phyloP scores from a whole-genome alignment of 345 rosid genomes.

The Zanthoxylum bungeanum region DNA sequence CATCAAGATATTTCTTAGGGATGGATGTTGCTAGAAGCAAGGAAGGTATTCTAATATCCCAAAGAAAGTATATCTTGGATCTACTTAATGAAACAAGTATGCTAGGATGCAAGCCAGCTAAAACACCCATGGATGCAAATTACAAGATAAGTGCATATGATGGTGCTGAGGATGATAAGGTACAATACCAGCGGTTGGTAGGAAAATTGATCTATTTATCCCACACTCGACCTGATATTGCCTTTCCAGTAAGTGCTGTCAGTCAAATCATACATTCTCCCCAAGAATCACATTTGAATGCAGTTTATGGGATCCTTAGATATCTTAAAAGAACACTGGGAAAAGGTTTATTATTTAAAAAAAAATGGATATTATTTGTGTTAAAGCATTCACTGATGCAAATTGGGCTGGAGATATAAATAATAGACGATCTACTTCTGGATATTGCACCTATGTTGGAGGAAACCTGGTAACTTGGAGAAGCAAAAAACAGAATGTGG shows the following conservation, averaged over 20 bases:
- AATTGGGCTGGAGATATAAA: fast-evolving
- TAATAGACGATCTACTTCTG: not conserved
- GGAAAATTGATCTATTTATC: not conserved
- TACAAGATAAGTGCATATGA: not conserved
- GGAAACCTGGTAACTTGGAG: no score
- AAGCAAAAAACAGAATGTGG: no score
- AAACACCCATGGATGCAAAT: not conserved
- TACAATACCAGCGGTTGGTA: not conserved
- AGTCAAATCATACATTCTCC: not conserved
- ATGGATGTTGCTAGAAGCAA: not conserved
- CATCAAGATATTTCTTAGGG: not conserved
- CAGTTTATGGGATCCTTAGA: not conserved
- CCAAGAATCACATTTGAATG: not conserved
- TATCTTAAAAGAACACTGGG: not conserved
- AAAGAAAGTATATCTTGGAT: not conserved
- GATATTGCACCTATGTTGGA: not conserved
- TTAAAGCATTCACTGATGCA: not conserved
- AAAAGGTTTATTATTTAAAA: not conserved
- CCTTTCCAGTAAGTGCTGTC: not conserved
- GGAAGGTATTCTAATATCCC: not conserved
- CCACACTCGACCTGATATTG: not conserved
- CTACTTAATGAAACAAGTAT: not conserved
- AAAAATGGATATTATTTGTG: no score
- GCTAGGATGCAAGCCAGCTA: not conserved
- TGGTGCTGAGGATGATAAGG: not conserved